Evolutionary conservation across 371 early-diverging fungal genomes (phyloP), one percentile per base, ranked within the genome.

Genomic region (Encephalitozoon intestinalis): DNA sequence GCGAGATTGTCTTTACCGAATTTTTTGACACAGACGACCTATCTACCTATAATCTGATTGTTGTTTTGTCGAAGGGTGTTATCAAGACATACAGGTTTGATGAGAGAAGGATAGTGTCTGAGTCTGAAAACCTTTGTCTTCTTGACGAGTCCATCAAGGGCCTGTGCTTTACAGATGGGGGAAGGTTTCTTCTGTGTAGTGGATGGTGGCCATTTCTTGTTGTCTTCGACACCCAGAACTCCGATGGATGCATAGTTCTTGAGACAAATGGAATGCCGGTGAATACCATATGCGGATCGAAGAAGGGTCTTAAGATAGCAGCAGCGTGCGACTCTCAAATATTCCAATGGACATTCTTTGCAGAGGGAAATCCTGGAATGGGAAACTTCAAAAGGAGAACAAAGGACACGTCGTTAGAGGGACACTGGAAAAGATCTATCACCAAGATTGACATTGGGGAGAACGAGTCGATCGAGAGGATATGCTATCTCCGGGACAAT

Each of bases 131-230:
- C 44, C 44, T 67, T 11, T 41, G 76, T 58, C 26, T 67, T 9
- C 73, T 67, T 50, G 79, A 77, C 26, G 70, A 77, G 18, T 8
- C 69, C 0, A 79, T 81, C 43, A 79, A 80, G 43, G 77, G 78
- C 6, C 79, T 82, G 50, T 83, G 81, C 46, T 77, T 81, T 23
- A 82, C 84, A 0, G 79, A 81, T 28, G 85, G 82, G 11, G 83
- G 81, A 68, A 63, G 82, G 46, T 74, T 83, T 30, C 23, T 80
- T 23, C 43, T 81, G 25, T 41, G 76, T 9, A 80, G 78, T 5
- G 85, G 85, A n/a, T 63, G 67, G 31, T 83, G 80, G 82, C 81
- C 82, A 1, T 85, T 81, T 76, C 54, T 80, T 26, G 25, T 83
- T 31, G 67, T 82, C 1, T 75, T 80, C 49, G 84, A 85, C 64